phyloP scores from a whole-genome alignment of 805 yeast species.

The Kodamaea kaohsiungensis region DNA sequence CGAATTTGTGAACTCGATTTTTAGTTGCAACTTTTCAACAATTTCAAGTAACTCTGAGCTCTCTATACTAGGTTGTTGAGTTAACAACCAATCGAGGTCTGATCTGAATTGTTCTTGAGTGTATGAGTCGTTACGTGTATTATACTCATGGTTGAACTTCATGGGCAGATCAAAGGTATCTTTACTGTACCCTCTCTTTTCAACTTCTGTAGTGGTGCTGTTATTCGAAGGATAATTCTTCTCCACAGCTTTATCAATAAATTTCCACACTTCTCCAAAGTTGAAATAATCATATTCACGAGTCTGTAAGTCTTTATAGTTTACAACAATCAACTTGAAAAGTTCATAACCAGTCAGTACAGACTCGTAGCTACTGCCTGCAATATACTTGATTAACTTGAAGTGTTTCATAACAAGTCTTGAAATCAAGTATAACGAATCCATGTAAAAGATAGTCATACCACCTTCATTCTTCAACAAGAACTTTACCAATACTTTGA shows the following conservation, averaged over 20 bases:
- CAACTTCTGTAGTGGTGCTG: background rate
- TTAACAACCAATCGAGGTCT: conserved; percentile 26
- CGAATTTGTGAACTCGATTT: conserved; percentile 9
- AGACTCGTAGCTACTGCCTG: conserved; percentile 28
- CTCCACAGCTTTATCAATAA: conserved; percentile 23
- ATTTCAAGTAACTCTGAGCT: conserved; percentile 20
- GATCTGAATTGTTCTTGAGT: conserved; percentile 26
- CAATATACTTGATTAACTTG: conserved; percentile 34
- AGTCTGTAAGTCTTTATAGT: conserved; percentile 34
- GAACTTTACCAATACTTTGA: conserved; percentile 34
- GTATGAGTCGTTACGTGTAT: conserved; percentile 18
- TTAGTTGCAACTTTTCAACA: conserved; percentile 9
- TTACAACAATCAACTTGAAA: conserved; percentile 33
- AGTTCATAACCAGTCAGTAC: conserved; percentile 34
- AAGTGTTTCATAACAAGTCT: conserved; percentile 33
- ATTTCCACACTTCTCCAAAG: conserved; percentile 37
- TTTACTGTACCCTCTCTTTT: conserved; percentile 17
- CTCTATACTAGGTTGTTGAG: conserved; percentile 11
- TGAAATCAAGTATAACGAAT: conserved; percentile 37
- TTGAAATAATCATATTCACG: conserved; percentile 36
- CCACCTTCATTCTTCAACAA: conserved; percentile 41
- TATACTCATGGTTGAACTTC: conserved; percentile 25
- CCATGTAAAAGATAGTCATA: conserved; percentile 42
- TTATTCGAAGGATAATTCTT: background rate
- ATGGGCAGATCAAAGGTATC: conserved; percentile 34